phyloP scores from a whole-genome alignment of 192 early-diverging fungal genomes.

The Backusella parvicylindrica region DNA sequence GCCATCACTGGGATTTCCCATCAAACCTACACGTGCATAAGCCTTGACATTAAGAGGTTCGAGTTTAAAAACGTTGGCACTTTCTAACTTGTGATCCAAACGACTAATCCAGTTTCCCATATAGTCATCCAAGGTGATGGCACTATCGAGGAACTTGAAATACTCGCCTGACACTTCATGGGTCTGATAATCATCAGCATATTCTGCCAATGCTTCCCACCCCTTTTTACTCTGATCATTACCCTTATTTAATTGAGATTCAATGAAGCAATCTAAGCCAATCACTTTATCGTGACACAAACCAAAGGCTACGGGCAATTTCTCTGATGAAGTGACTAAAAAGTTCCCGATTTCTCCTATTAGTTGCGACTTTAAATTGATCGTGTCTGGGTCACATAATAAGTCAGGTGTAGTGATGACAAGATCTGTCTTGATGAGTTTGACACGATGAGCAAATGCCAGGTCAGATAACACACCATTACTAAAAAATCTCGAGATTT shows the following conservation, averaged over 20 bases:
- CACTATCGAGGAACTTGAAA: not conserved
- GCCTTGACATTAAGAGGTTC: slow-evolving; percentile 30
- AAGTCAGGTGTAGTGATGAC: slow-evolving; percentile 14
- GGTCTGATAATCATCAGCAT: not conserved
- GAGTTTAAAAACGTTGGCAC: not conserved
- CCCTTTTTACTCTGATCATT: not conserved
- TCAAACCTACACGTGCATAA: slow-evolving; percentile 58
- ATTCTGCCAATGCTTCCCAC: not conserved
- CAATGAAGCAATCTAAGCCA: not conserved
- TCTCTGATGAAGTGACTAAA: not conserved
- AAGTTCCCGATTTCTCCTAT: not conserved
- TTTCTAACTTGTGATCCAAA: not conserved
- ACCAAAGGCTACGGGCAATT: not conserved
- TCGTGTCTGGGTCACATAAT: slow-evolving; percentile 8
- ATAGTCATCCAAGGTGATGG: not conserved
- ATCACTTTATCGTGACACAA: not conserved
- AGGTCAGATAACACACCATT: slow-evolving; percentile 14
- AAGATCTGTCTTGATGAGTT: slow-evolving; percentile 4
- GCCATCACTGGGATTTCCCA: slow-evolving; percentile 68
- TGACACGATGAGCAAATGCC: slow-evolving; percentile 5
- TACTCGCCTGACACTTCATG: not conserved
- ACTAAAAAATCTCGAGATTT: slow-evolving; percentile 5
- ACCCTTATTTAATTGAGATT: not conserved
- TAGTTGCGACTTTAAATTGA: not conserved
- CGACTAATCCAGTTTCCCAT: not conserved